Evolutionary conservation across 129 eudicot genomes (phyloP).

Genomic region (Flaveria brownii): DNA sequence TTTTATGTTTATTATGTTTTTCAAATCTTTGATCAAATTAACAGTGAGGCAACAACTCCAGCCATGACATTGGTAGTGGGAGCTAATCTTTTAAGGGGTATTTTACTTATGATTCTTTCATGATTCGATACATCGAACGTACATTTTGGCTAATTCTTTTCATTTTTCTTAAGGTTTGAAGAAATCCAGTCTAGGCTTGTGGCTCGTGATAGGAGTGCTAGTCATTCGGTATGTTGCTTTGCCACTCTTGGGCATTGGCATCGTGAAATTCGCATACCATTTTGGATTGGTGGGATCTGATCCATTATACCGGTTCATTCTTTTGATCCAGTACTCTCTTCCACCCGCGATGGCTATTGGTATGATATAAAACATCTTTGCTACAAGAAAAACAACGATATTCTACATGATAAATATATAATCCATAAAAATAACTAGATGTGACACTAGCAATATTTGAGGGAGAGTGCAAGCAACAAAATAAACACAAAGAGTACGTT

Average conservation of each 20-base stretch:
- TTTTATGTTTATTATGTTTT: constrained; percentile 1
- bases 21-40: constrained; percentile 11
- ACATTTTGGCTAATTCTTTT: constrained; percentile 9
- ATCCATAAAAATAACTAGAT: background rate
- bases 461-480: too few relatives aligned
- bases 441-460: background rate
- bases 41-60: constrained; percentile 68
- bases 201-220: constrained; percentile 46
- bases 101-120: background rate
- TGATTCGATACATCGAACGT: background rate
- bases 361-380: constrained; percentile 22
- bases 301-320: constrained; percentile 57
- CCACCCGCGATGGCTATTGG: constrained; percentile 80
- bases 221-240: constrained; percentile 51
- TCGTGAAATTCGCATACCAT: constrained; percentile 51
- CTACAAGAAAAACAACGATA: background rate
- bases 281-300: constrained; percentile 61
- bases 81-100: constrained; percentile 68
- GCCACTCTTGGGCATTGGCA: constrained; percentile 52
- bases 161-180: constrained; percentile 44
- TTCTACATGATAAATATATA: background rate
- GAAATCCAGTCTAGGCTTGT: constrained; percentile 44
- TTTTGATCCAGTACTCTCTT: constrained; percentile 66
- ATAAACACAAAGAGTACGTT: too few relatives aligned
- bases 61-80: constrained; percentile 65